These are phyloP conservation scores for Colletotrichum sp. DNA, from an alignment of 2,329 filamentous ascomycete species.

Conservation along the genomic window DNA sequence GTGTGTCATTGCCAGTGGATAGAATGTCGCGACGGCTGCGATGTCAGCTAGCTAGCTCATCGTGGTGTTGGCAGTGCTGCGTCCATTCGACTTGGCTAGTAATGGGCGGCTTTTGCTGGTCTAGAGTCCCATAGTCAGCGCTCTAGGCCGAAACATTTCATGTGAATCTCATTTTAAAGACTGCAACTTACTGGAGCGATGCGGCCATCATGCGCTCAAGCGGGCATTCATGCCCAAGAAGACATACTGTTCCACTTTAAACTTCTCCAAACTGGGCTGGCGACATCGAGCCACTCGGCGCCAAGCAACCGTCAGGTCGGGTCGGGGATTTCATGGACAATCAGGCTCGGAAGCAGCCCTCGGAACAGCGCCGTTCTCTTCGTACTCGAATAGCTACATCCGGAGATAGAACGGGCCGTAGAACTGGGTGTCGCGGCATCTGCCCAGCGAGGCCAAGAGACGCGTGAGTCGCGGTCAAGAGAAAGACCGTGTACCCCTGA, in stretches of 20 bases:
- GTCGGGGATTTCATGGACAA: not conserved
- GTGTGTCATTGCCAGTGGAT: accelerated
- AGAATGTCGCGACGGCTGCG: not conserved
- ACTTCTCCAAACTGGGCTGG: not conserved
- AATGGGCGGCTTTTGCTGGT: not conserved
- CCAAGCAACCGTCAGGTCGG: not conserved
- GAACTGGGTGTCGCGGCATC: not conserved
- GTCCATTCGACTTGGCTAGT: not conserved
- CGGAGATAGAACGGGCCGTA: not conserved
- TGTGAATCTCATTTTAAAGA: not conserved
- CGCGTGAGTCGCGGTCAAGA: not conserved
- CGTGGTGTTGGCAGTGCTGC: not conserved
- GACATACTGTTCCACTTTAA: not conserved
- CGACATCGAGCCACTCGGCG: not conserved
- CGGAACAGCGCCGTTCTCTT: not conserved
- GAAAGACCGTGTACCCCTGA: not conserved
- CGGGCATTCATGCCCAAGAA: not conserved
- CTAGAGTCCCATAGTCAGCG: not conserved
- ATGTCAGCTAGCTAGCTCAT: not conserved
- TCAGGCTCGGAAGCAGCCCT: not conserved
- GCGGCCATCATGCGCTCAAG: not conserved
- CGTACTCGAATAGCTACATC: not conserved
- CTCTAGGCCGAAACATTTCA: not conserved
- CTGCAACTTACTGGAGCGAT: not conserved
- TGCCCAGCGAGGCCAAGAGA: not conserved